These are phyloP conservation scores for Pelargonium australe DNA, from an alignment of 441 rosid genomes.

Conservation along the genomic window DNA sequence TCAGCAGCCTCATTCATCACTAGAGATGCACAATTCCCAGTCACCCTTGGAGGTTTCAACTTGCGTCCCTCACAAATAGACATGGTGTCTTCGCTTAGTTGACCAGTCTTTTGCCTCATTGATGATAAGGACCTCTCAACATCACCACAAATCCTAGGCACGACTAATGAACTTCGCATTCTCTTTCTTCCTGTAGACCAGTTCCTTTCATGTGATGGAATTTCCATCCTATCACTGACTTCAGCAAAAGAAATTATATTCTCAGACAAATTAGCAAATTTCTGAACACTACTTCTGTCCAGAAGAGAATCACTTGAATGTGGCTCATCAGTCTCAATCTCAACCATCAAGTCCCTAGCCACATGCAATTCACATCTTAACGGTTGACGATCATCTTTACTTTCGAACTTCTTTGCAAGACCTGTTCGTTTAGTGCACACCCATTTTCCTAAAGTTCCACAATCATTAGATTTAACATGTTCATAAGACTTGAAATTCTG, in stretches of 20 bases:
- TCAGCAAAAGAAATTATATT: conserved; percentile 32
- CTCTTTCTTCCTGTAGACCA: conserved; percentile 40
- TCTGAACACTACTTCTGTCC: conserved; percentile 31
- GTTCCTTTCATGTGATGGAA: conserved; percentile 27
- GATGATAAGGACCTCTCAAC: conserved; percentile 27
- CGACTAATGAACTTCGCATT: conserved; percentile 31
- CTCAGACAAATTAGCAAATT: conserved; percentile 32
- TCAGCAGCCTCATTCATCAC: conserved; percentile 23
- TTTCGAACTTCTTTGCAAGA: conserved; percentile 38
- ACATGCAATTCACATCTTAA: conserved; percentile 33
- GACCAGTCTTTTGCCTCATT: conserved; percentile 27
- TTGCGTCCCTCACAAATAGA: conserved; percentile 19
- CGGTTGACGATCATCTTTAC: conserved; percentile 34
- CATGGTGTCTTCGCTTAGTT: conserved; percentile 25
- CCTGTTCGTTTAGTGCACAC: conserved; percentile 46
- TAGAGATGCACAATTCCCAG: conserved; percentile 25
- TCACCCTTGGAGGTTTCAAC: conserved; percentile 25
- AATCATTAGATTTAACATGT: conserved; percentile 29
- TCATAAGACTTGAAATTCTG: conserved; percentile 23
- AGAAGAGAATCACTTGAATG: conserved; percentile 29
- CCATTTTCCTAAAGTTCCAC: conserved; percentile 47
- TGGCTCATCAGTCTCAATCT: conserved; percentile 38
- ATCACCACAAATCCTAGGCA: conserved; percentile 27
- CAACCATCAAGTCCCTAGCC: conserved; percentile 36
- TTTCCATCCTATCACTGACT: conserved; percentile 31